Evolutionary conservation across 73 alveolate genomes (phyloP).

Genomic region (Paramecium octaurelia): DNA sequence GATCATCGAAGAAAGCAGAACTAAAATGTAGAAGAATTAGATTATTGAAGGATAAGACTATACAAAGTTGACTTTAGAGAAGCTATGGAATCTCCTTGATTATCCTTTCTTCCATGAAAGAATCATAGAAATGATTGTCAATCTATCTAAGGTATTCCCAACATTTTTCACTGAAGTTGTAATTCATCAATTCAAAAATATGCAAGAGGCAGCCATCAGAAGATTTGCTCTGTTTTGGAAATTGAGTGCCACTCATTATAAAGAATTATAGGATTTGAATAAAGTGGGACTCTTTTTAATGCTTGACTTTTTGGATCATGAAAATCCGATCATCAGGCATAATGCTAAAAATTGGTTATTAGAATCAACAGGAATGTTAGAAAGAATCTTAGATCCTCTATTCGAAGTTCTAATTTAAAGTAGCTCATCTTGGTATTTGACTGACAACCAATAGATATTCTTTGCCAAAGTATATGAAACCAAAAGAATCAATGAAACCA

Average conservation of each 20-base stretch:
- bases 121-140: constrained; percentile 56
- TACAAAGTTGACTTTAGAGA: constrained; percentile 55
- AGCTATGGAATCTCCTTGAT: constrained; percentile 59
- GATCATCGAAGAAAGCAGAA: constrained; percentile 48
- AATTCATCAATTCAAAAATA: constrained; percentile 25
- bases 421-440: constrained; percentile 56
- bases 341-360: constrained; percentile 60
- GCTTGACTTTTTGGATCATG: constrained; percentile 62
- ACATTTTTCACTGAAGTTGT: constrained; percentile 57
- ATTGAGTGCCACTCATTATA: constrained; percentile 44
- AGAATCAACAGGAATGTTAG: constrained; percentile 49
- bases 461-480: constrained; percentile 62
- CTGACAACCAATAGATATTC: constrained; percentile 48
- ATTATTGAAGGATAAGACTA: constrained; percentile 55
- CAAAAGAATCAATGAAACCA: constrained; percentile 55
- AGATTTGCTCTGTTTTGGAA: constrained; percentile 64
- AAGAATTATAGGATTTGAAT: constrained; percentile 22
- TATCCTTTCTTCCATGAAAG: constrained; percentile 54
- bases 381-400: constrained; percentile 60
- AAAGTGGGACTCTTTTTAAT: constrained; percentile 57
- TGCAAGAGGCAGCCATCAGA: constrained; percentile 58
- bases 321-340: constrained; percentile 62
- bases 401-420: constrained; percentile 54
- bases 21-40: constrained; percentile 38
- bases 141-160: constrained; percentile 60